Evolutionary conservation across 2,329 filamentous ascomycete genomes (phyloP), one percentile per base, ranked within the genome.

Genomic region (Fusarium nurragi): DNA sequence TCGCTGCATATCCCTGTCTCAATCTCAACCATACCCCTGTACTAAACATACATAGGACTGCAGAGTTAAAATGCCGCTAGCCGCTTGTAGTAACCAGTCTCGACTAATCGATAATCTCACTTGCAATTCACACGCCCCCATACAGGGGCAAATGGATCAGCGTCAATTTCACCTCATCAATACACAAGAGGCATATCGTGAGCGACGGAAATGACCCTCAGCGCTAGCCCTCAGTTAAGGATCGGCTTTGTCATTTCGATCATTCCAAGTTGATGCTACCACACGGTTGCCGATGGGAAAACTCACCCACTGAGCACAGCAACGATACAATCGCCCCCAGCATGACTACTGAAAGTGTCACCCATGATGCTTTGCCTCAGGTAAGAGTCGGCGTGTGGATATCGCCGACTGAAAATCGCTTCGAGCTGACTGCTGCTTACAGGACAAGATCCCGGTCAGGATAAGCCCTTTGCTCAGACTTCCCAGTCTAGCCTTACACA

Each of bases 341-440:
- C 18, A 16, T 11, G n/a, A 14, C 6, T 6, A 50, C n/a, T 34
- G 40, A 22, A n/a, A 4, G 45, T 34, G 50, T 50, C 45, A 50
- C 16, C 6, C 14, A 50, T 32, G 44, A 14, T 40, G 22, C 45
- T 46, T 18, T 40, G 44, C 51, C 28, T 50, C 45, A 54, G 14
- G 44, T 36, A 32, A 34, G 26, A 22, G 45, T 19, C 2, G 51
- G 36, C 36, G 45, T 54, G 44, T 41, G 36, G 36, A 54, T 54
- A 54, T 22, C 34, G 18, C 11, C 6, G n/a, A 22, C 32, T 16
- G 32, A 34, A 10, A 18, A 16, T n/a, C 16, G 32, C 32, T 34
- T n/a, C 18, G 21, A 34, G 39, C 48, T 46, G 11, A 34, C 22
- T n/a, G 21, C 23, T 34, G 8, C 14, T 25, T 8, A 19, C 16